Base-by-base conservation (phyloP, 2,329 filamentous ascomycete genomes). In the Colletotrichum sp. region DNA sequence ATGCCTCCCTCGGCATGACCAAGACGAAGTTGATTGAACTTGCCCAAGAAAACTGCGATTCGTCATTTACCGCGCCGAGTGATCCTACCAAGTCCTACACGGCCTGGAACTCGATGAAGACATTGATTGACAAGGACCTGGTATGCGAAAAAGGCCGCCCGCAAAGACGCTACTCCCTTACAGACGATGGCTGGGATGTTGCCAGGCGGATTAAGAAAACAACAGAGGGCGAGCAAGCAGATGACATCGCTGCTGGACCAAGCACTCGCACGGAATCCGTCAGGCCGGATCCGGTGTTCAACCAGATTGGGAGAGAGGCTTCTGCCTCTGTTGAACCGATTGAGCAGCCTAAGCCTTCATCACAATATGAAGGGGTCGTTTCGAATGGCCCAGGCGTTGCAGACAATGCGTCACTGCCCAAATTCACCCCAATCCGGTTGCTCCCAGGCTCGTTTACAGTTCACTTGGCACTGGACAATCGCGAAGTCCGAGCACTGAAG, bases 31-130 rank as follows among this genome's bases (percentile, higher is more conserved):
- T 96, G 4, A 93, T 96, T 61, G 91, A 93, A 75, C 85, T 89
- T 15, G 94, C 94, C 1, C 93, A 96, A 79, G 91, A 90, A 8
- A 88, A 94, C 81, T 95, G 93, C 79, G 94, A 96, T 80, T 85
- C 93, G 3, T 96, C 94, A 0, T 96, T 95, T 79, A 93, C 90
- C 0, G 91, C 90, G 0, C 93, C 94, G 1, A 88, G 86, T 55
- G 93, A 95, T 70, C 87, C 93, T 1, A 92, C 89, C 13, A 94
- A 92, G 72, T 94, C 91, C 79, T 94, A 95, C 79, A 96, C 94
- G 0, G 95, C 95, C 0, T 97, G 94, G 94, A 94, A 91, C 80
- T 95, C 94, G 2, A 96, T 96, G 89, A 95, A 94, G 81, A 95
- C 93, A 0, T 85, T 97, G 36, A 79, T 93, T 7, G 88, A 92